Percentiles rank a stretch among this genome's conserved stretches.
Conservation (phyloP, 2,329 filamentous ascomycete species). For the Penicillium aurantiogriseum region DNA sequence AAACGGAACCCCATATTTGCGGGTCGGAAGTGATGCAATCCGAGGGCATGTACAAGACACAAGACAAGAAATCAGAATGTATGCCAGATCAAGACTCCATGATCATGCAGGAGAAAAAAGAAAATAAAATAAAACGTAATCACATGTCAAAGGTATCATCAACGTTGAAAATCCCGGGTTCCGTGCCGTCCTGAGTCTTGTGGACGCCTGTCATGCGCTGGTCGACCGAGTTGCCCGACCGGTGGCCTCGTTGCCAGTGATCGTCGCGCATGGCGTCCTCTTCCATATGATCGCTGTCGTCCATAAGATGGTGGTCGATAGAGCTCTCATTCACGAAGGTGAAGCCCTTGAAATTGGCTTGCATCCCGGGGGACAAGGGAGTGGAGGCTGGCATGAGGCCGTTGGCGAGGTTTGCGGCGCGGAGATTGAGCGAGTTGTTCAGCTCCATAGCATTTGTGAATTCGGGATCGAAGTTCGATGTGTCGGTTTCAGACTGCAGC, state of each 20-base stretch:
- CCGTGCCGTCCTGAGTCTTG: constrained; percentile 38
- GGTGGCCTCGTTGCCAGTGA: constrained; percentile 35
- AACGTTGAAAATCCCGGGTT: constrained; percentile 45
- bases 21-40: constrained; percentile 20
- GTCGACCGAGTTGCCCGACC: constrained; percentile 32
- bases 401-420: constrained; percentile 79
- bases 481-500: constrained; percentile 91
- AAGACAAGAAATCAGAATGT: constrained; percentile 24
- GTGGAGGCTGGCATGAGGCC: constrained; percentile 83
- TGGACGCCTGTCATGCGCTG: constrained; percentile 48
- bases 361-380: constrained; percentile 88
- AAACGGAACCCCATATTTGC: constrained; percentile 20
- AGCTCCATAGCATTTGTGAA: constrained; percentile 93
- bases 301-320: constrained; percentile 62
- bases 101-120: constrained; percentile 33
- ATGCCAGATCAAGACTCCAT: constrained; percentile 40
- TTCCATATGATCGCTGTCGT: constrained; percentile 43
- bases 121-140: constrained; percentile 30
- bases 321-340: constrained; percentile 98
- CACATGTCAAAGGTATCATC: constrained; percentile 48
- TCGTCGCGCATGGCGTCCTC: constrained; percentile 44
- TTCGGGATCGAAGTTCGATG: constrained; percentile 97
- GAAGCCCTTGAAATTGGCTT: constrained; percentile 97
- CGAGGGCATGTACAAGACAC: constrained; percentile 37
- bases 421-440: constrained; percentile 83